Base-by-base conservation (phyloP, 2,329 filamentous ascomycete species). In the Colletotrichum destructivum region DNA sequence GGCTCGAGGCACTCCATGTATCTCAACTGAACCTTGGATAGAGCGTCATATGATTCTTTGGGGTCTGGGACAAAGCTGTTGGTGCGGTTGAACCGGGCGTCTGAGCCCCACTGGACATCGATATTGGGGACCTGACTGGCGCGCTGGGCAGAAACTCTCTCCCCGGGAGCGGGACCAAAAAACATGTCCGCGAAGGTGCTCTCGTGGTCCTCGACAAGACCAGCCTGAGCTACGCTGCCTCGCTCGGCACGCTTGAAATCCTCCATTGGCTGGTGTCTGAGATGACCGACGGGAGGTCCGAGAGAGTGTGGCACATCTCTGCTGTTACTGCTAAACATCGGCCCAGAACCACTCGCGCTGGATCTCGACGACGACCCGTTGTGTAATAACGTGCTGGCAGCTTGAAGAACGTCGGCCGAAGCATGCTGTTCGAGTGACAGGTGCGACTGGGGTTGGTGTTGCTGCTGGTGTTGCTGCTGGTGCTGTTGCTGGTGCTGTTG, bases 71-170 rank as follows among this genome's bases (percentile, higher is more conserved):
- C 82, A 75, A 91, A 94, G n/a, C 85, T 87, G 75, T 89, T 88
- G 7, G 85, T 79, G 26, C 82, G 80, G 72, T 83, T 86, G 78
- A 94, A 94, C 69, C 84, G 89, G n/a, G 86, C 79, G 79, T 94
- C 92, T 0, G 92, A 92, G 12, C 92, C 92, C 88, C 90, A 94
- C 73, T 89, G 88, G 55, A 92, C 84, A 63, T 88, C 85, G 18
- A 68, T 71, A 76, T 84, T 71, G 69, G 80, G 78, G 64, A 78
- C 81, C 46, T 80, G 81, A 76, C 51, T 69, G 18, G 74, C 60
- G 6, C 72, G 67, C 16, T 71, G 72, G n/a, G 62, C 57, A 57
- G 61, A 75, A 75, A 55, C 44, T 73, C 52, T 66, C 69, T 42
- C 74, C 44, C 59, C 73, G 63, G 52, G 74, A 69, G 46, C 72